Conservation (phyloP, 345 rosid species). For the Syzygium oleosum region DNA sequence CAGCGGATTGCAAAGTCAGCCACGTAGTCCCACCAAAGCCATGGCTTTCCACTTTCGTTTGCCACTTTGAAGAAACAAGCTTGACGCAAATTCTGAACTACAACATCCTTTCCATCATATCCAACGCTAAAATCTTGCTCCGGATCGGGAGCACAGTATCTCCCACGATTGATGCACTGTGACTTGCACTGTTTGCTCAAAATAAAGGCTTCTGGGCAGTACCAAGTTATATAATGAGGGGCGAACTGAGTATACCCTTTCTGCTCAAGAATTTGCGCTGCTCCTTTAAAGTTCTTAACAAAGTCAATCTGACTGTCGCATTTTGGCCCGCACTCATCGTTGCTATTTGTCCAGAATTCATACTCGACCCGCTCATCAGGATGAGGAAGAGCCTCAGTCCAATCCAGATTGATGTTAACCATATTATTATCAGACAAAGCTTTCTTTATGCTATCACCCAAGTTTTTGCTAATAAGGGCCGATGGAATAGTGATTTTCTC, state of each 20-base stretch:
- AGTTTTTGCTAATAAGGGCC: slow-evolving; percentile 33
- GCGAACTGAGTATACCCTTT: slow-evolving; percentile 56
- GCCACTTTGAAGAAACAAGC: slow-evolving; percentile 44
- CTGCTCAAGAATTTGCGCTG: slow-evolving; percentile 55
- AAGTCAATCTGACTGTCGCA: slow-evolving; percentile 53
- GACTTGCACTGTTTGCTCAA: slow-evolving; percentile 54
- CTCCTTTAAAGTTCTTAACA: slow-evolving; percentile 51
- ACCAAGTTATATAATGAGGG: slow-evolving; percentile 56
- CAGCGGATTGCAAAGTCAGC: slow-evolving; percentile 50
- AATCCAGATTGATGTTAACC: slow-evolving; percentile 47
- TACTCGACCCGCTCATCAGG: slow-evolving; percentile 59
- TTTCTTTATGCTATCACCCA: slow-evolving; percentile 41
- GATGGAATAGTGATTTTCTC: slow-evolving; percentile 49
- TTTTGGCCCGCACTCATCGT: slow-evolving; percentile 50
- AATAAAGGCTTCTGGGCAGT: slow-evolving; percentile 47
- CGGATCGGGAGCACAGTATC: slow-evolving; percentile 61
- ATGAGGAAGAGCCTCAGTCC: slow-evolving; percentile 57
- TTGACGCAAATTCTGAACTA: slow-evolving; percentile 42
- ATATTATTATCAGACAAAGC: slow-evolving; percentile 28
- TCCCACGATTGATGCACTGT: slow-evolving; percentile 60
- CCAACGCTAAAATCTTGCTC: slow-evolving; percentile 53
- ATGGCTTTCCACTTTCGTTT: slow-evolving; percentile 46
- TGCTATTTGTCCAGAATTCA: slow-evolving; percentile 55
- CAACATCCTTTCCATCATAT: slow-evolving; percentile 64
- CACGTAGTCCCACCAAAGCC: slow-evolving; percentile 68